Evolutionary conservation across 2,329 filamentous ascomycete species (phyloP).

Genomic region (Pezicula rhizophila): DNA sequence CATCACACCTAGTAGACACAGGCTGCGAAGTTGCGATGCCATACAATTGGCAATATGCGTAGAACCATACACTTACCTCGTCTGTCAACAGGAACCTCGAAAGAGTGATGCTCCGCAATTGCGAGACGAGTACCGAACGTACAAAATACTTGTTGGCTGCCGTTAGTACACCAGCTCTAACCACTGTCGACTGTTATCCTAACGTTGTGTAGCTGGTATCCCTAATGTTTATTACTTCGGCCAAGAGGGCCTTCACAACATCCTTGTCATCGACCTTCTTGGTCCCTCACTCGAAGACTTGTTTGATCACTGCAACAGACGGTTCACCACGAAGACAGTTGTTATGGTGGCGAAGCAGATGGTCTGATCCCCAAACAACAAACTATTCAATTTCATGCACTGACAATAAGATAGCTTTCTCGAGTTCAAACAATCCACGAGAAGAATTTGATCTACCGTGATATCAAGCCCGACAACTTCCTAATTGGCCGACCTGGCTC

Average conservation of each 20-base stretch:
- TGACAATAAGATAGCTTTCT: slow-evolving; percentile 55
- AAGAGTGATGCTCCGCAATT: slow-evolving; percentile 98
- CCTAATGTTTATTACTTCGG: slow-evolving; percentile 99
- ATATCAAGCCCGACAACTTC: slow-evolving; percentile 99
- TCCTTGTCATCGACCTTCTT: slow-evolving; percentile 93
- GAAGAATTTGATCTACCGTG: slow-evolving; percentile 97
- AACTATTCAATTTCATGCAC: not conserved
- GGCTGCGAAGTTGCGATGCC: not conserved
- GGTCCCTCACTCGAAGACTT: slow-evolving; percentile 93
- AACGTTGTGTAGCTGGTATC: slow-evolving; percentile 68
- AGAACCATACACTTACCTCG: slow-evolving; percentile 1
- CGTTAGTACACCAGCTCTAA: slow-evolving; percentile 60
- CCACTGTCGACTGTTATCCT: slow-evolving; percentile 22
- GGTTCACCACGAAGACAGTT: slow-evolving; percentile 95
- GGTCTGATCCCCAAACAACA: slow-evolving; percentile 43
- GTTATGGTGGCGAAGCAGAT: slow-evolving; percentile 99
- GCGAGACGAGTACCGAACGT: slow-evolving; percentile 96
- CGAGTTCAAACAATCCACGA: slow-evolving; percentile 92
- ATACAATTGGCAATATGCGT: not conserved
- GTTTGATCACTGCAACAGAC: slow-evolving; percentile 93
- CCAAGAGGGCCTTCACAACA: slow-evolving; percentile 97
- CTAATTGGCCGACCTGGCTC: slow-evolving; percentile 87
- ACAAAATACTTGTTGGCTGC: slow-evolving; percentile 98
- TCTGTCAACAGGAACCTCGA: slow-evolving; percentile 70
- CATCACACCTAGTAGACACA: not conserved